Conservation (phyloP, 495 filamentous ascomycete species). For the Neurospora africana region DNA sequence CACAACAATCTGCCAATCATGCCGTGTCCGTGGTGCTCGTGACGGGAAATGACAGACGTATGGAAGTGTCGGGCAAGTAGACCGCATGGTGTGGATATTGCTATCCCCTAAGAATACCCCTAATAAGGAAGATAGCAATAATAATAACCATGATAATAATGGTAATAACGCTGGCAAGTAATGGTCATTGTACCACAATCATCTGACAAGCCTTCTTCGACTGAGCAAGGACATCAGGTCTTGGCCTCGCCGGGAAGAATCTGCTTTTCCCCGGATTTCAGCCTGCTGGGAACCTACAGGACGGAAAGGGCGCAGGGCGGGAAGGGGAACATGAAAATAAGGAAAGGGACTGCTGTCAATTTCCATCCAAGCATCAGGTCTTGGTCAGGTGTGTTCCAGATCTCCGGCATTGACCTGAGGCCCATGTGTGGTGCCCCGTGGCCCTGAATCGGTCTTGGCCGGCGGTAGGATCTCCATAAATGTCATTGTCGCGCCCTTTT, state of each 20-base stretch:
- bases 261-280: not conserved
- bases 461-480: not conserved
- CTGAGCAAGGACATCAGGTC: not conserved
- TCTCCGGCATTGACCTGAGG: not conserved
- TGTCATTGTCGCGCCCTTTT: not conserved
- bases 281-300: not conserved
- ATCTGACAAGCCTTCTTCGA: not conserved
- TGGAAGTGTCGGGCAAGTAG: not conserved
- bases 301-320: not conserved
- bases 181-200: not conserved
- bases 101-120: too few species aligned
- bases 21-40: not conserved
- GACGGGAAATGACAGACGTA: not conserved
- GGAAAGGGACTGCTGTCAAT: not conserved
- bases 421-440: not conserved
- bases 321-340: not conserved
- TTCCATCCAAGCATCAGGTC: not conserved
- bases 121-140: too few species aligned
- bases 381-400: not conserved
- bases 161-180: not conserved
- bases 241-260: not conserved
- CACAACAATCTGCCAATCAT: not conserved
- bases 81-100: not conserved
- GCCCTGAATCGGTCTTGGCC: not conserved
- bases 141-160: too few species aligned